Evolutionary conservation across 148 eudicot species (phyloP).

Genomic region (Mesembryanthemum crystallinum): DNA sequence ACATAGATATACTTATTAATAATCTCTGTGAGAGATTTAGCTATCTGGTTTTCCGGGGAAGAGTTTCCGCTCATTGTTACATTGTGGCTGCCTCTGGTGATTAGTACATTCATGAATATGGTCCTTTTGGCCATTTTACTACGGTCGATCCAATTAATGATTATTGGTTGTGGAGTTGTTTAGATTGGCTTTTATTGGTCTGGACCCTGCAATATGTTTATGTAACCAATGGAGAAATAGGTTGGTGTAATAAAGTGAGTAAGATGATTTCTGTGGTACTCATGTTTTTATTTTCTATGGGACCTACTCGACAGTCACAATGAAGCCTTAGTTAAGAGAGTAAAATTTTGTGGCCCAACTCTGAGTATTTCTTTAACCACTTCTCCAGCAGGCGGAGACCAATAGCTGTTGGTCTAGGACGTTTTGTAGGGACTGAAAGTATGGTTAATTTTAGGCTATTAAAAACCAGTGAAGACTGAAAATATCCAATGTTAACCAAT

Average conservation of each 20-base stretch:
- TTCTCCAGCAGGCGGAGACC: conserved; percentile 1
- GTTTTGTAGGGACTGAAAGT: not conserved
- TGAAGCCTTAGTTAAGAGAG: not conserved
- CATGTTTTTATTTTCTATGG: conserved; percentile 14
- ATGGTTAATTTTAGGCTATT: not conserved
- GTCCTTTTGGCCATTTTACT: conserved; percentile 5
- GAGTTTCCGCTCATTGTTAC: not conserved
- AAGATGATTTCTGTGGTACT: conserved; percentile 8
- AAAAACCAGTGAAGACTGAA: not conserved
- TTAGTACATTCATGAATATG: conserved; percentile 9
- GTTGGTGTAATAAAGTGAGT: conserved; percentile 17
- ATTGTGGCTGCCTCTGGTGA: conserved; percentile 10
- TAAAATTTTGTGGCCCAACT: not conserved
- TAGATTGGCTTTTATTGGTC: conserved; percentile 29
- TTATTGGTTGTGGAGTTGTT: conserved; percentile 32
- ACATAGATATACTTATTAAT: too few relatives aligned
- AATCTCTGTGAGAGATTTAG: too few relatives aligned
- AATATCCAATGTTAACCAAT: not conserved
- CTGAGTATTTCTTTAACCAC: not conserved
- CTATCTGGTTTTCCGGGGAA: too few relatives aligned
- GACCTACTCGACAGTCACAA: conserved; percentile 14
- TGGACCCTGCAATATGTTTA: conserved; percentile 13
- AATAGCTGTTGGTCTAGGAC: not conserved
- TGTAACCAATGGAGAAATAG: conserved; percentile 12
- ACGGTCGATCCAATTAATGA: conserved; percentile 11